Base-by-base conservation (phyloP, 2,329 filamentous ascomycete genomes). In the Curvularia spicifera region DNA sequence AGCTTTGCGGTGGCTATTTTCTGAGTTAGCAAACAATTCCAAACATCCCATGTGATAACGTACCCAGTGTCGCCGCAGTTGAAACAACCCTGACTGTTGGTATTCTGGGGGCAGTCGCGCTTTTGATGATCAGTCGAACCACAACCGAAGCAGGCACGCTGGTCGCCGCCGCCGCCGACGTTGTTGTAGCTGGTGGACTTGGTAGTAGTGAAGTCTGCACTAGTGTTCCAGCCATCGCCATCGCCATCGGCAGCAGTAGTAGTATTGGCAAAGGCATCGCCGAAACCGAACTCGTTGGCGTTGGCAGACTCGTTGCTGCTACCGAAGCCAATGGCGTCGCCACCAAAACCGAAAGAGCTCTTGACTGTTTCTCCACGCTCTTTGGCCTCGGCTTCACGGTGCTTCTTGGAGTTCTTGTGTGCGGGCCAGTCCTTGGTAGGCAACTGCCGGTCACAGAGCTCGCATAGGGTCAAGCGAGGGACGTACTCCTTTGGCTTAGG, bases 221-320 rank as follows among this genome's bases (percentile, higher is more conserved):
- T 24, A 51, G 53, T 76, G 56, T 74, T 66, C 75, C 66, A 65
- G 24, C 47, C 56, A 37, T 60, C 53, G 29, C 78, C 59, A 81
- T 82, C 80, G 89, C 18, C 18, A 1, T 18, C 18, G 18, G 18
- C 18, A 18, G 81, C 71, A 52, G 85, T 47, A 26, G 28, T 39
- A 42, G 43, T 35, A 13, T 31, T 46, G 29, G 18, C 46, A 44
- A 59, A 51, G 51, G 50, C 43, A 51, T 71, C 80, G 66, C 80
- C 35, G 24, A 84, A 76, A 56, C 73, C 67, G 73, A 63, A 64
- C 8, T 40, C 56, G 39, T 49, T 60, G 82, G 82, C 47, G 26
- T 39, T 42, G 29, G 37, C 58, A 39, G 63, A 61, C 20, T 42
- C 59, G 45, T 58, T 58, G 50, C 44, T 37, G 35, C 42, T 56